Base-by-base conservation (phyloP, 495 filamentous ascomycete species). In the Penicillium turbatum region DNA sequence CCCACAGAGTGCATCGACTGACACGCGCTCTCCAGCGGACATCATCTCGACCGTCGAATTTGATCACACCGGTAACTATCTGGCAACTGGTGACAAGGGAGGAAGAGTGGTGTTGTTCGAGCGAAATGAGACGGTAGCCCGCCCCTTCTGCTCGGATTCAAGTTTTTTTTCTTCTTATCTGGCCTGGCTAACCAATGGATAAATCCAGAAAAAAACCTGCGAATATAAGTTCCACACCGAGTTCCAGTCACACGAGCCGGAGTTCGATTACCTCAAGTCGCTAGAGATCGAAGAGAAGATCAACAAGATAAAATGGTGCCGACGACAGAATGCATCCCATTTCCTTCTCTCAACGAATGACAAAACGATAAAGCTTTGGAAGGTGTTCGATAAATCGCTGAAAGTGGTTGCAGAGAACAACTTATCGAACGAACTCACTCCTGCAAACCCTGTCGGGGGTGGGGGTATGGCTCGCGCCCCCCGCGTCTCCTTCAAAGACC, bases 221-320 rank as follows among this genome's bases (percentile, higher is more conserved):
- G 93, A 98, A 73, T 98, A 98, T 81, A 98, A 98, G 71, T 98
- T 98, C 72, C 93, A 98, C 70, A 98, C 93, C 64, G 93, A 98
- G 67, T 98, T 98, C 57, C 93, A 98, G 79, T 98, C 93, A 48
- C 93, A 98, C 73, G 93, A 98, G 69, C 93, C 93, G 17, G 93
- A 98, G 71, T 98, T 98, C 71, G 93, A 98, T 68, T 98, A 98
- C 71, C 83, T 98, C 51, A 98, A 98, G 76, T 98, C 93, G 17
- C 80, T 98, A 53, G 93, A 98, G 76, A 98, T 98, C 61, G 93
- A 98, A 81, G 93, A 98, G 75, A 98, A 98, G 78, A 98, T 98
- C 81, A 98, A 98, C 81, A 98, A 98, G 79, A 98, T 98, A 73
- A 98, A 97, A 77, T 98, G 93, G 93, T 98, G 93, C 71, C 85